phyloP scores from a whole-genome alignment of 805 yeast genomes.

The Scheffersomyces ergatensis region DNA sequence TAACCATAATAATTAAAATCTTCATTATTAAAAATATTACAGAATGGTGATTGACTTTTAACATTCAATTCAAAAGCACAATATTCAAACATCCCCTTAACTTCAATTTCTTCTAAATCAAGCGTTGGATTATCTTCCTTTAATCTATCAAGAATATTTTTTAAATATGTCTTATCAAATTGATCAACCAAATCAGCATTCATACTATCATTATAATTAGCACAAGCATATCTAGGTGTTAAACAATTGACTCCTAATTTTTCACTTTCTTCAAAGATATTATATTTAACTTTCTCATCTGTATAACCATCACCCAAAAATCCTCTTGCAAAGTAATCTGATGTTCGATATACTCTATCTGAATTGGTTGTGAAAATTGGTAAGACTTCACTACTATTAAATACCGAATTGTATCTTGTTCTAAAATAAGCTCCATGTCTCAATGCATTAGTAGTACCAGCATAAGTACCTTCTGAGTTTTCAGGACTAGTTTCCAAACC shows the following conservation, averaged over 20 bases:
- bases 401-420: constrained; percentile 44
- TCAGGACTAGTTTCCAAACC: constrained; percentile 51
- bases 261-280: constrained; percentile 42
- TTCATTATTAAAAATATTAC: constrained; percentile 59
- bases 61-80: constrained; percentile 75
- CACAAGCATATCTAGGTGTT: constrained; percentile 45
- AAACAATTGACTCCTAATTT: constrained; percentile 52
- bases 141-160: constrained; percentile 54
- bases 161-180: constrained; percentile 40
- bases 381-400: constrained; percentile 26
- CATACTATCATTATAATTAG: constrained; percentile 28
- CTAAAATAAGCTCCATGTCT: constrained; percentile 44
- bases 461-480: constrained; percentile 37
- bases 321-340: constrained; percentile 52
- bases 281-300: constrained; percentile 12
- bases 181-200: constrained; percentile 18
- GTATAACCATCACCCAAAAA: constrained; percentile 45
- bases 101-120: constrained; percentile 49
- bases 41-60: constrained; percentile 59
- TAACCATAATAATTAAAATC: constrained; percentile 64
- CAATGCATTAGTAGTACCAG: constrained; percentile 47
- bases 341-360: constrained; percentile 51
- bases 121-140: constrained; percentile 50
- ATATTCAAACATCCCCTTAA: constrained; percentile 47
- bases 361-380: constrained; percentile 52